Evolutionary conservation across 805 yeast genomes (phyloP).

Genomic region (Kodamaea laetipori): DNA sequence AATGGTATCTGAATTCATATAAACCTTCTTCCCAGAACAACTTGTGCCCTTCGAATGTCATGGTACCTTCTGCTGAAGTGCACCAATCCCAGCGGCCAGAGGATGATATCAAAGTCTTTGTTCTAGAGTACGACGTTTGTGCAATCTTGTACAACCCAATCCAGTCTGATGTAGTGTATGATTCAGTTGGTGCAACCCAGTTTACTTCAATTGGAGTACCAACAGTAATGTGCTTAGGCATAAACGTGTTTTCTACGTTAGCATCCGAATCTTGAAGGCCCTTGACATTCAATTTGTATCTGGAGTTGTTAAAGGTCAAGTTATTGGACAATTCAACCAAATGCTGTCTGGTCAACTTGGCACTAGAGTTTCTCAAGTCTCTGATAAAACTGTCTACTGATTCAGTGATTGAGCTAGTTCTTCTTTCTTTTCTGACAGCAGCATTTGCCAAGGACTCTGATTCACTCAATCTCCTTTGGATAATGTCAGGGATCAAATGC

Average conservation of each 20-base stretch:
- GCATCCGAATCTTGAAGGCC: conserved; percentile 21
- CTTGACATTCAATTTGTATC: conserved; percentile 30
- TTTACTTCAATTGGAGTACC: conserved; percentile 57
- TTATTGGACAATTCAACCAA: conserved; percentile 43
- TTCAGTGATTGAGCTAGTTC: conserved; percentile 42
- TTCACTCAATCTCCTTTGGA: conserved; percentile 34
- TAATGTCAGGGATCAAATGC: conserved; percentile 43
- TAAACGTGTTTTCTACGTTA: conserved; percentile 12
- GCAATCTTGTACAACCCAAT: conserved; percentile 69
- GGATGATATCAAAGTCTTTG: conserved; percentile 60
- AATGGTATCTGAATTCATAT: conserved; percentile 74
- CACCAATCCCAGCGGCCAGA: conserved; percentile 64
- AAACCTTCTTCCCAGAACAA: conserved; percentile 68
- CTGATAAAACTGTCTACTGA: conserved; percentile 50
- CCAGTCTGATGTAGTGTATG: conserved; percentile 63
- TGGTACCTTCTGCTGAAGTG: conserved; percentile 41
- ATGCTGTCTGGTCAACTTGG: conserved; percentile 35
- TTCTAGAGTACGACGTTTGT: conserved; percentile 57
- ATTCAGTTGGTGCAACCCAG: conserved; percentile 53
- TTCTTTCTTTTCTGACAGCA: conserved; percentile 21
- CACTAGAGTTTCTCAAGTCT: conserved; percentile 39
- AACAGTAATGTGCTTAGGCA: conserved; percentile 26
- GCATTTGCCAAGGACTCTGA: conserved; percentile 12
- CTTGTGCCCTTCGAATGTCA: conserved; percentile 49
- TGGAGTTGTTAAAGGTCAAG: conserved; percentile 39